phyloP scores from a whole-genome alignment of 2,329 filamentous ascomycete genomes.

The Colletotrichum theobromicola region DNA sequence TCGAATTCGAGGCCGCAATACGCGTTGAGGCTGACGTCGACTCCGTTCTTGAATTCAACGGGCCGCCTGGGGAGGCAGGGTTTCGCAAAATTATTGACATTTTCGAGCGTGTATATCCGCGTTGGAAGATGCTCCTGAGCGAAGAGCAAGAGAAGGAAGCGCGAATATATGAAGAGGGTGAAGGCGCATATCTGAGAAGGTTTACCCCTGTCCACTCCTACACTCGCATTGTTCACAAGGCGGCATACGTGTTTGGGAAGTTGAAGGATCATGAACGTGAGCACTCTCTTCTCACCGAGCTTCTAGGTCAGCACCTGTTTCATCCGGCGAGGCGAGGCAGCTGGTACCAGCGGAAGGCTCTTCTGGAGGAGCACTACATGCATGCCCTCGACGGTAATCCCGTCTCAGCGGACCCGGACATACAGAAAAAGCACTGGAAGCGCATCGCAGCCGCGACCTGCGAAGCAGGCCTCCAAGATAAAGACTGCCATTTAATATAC shows the following conservation, averaged over 20 bases:
- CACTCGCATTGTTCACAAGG: slow-evolving; percentile 91
- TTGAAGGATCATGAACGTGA: slow-evolving; percentile 83
- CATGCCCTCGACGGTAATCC: slow-evolving; percentile 58
- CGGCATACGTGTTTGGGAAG: slow-evolving; percentile 77
- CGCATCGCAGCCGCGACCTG: slow-evolving; percentile 79
- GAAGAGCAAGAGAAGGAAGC: slow-evolving; percentile 83
- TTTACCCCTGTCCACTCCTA: slow-evolving; percentile 94
- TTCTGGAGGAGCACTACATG: slow-evolving; percentile 97
- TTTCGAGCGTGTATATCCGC: slow-evolving; percentile 76
- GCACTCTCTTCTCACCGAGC: slow-evolving; percentile 73
- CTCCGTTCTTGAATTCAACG: slow-evolving; percentile 79
- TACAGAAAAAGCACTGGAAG: slow-evolving; percentile 84
- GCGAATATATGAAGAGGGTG: slow-evolving; percentile 77
- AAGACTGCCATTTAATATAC: slow-evolving; percentile 87
- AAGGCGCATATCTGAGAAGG: slow-evolving; percentile 86
- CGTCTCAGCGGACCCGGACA: slow-evolving; percentile 40
- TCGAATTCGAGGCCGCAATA: slow-evolving; percentile 90
- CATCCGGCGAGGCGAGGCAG: slow-evolving; percentile 83
- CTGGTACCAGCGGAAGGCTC: slow-evolving; percentile 95
- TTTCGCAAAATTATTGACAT: slow-evolving; percentile 72
- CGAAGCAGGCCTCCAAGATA: slow-evolving; percentile 84
- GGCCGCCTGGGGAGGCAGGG: slow-evolving; percentile 68
- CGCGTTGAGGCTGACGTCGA: slow-evolving; percentile 84
- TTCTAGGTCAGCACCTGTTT: slow-evolving; percentile 83
- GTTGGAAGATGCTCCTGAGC: slow-evolving; percentile 76